Evolutionary conservation across 225 moss, liverwort and hornwort genomes (phyloP).

Genomic region (Polytrichum formosum): DNA sequence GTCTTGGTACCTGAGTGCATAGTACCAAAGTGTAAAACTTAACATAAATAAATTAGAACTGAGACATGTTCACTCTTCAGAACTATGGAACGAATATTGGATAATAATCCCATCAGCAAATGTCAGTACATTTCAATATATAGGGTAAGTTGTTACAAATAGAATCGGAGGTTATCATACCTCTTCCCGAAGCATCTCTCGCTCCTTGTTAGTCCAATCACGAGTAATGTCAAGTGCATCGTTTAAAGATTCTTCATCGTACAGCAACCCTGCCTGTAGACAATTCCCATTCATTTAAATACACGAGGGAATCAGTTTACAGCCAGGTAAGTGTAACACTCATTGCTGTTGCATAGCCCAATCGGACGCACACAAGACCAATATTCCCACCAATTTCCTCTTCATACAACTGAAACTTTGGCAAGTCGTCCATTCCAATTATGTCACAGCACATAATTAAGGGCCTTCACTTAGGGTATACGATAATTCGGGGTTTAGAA

Average conservation of each 20-base stretch:
- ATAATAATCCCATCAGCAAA: not conserved
- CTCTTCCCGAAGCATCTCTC: conserved; percentile 90
- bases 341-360: not conserved
- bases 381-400: not conserved
- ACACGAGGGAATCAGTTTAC: not conserved
- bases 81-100: not conserved
- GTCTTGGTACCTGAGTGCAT: conserved; percentile 66
- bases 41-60: not conserved
- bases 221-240: conserved; percentile 80
- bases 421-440: no score
- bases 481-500: no score
- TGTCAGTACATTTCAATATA: no score
- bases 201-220: conserved; percentile 92
- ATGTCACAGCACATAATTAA: no score
- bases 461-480: no score
- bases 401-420: no score
- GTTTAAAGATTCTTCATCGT: conserved; percentile 88
- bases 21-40: not conserved
- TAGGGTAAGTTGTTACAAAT: no score
- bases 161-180: conserved; percentile 14
- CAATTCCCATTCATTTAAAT: not conserved
- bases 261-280: conserved; percentile 80
- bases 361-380: not conserved
- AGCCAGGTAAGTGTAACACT: not conserved
- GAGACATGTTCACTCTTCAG: not conserved